phyloP scores from a whole-genome alignment of 345 rosid genomes.

The Turnera subulata region DNA sequence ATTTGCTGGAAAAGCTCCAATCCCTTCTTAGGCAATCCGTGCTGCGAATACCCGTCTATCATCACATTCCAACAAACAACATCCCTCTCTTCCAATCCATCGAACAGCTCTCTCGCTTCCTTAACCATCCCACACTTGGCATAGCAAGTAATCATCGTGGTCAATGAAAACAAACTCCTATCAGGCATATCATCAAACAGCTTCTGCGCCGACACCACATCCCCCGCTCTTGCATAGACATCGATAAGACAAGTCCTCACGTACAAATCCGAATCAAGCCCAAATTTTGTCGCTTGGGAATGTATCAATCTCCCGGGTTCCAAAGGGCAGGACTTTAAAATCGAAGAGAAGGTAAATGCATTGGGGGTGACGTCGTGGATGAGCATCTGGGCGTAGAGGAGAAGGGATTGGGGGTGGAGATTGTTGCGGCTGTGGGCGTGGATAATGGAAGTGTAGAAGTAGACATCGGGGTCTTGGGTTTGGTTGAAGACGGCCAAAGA shows the following conservation, averaged over 20 bases:
- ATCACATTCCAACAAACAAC: constrained; percentile 73
- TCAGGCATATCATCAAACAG: constrained; percentile 64
- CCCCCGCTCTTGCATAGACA: constrained; percentile 55
- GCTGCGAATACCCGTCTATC: constrained; percentile 62
- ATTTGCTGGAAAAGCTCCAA: constrained; percentile 47
- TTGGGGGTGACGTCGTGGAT: constrained; percentile 41
- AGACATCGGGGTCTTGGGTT: constrained; percentile 46
- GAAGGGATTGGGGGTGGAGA: constrained; percentile 41
- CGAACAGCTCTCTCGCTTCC: constrained; percentile 50
- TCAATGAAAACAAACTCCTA: constrained; percentile 55
- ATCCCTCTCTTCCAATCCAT: constrained; percentile 49
- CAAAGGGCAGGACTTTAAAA: constrained; percentile 54
- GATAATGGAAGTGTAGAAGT: constrained; percentile 57
- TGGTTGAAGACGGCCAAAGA: constrained; percentile 52
- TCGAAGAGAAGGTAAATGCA: constrained; percentile 69
- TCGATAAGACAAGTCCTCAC: constrained; percentile 70
- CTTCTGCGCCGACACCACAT: constrained; percentile 47
- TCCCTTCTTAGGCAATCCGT: constrained; percentile 42
- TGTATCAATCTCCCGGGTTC: constrained; percentile 43
- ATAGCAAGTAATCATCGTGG: constrained; percentile 76
- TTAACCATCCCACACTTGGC: constrained; percentile 48
- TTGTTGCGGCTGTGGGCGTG: constrained; percentile 39
- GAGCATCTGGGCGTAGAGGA: constrained; percentile 47
- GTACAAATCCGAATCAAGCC: constrained; percentile 54
- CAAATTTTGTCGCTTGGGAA: constrained; percentile 51